These are phyloP conservation scores for Xylaria multiplex DNA, from an alignment of 2,329 filamentous ascomycete species.

Conservation along the genomic window DNA sequence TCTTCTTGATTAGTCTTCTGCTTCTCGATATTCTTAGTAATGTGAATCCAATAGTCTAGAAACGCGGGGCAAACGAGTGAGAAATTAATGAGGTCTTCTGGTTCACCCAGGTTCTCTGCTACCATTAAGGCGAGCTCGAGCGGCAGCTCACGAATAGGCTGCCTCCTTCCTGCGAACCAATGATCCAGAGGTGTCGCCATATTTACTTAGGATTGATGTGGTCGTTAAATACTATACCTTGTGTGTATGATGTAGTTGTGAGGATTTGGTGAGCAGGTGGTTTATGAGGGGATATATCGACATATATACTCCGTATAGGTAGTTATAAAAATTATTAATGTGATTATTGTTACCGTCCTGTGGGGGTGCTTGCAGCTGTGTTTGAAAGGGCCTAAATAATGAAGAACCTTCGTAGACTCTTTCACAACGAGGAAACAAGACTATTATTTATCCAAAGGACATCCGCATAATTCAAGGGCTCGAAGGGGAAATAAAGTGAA, in stretches of 20 bases:
- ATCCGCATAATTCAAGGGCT: no score
- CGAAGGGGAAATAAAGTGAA: no score
- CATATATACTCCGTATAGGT: no score
- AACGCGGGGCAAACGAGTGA: not conserved
- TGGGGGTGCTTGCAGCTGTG: no score
- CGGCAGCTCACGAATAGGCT: not conserved
- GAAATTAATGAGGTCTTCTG: conserved; percentile 8
- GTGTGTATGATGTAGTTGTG: not conserved
- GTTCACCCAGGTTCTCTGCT: not conserved
- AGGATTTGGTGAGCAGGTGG: not conserved
- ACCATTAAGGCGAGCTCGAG: conserved; percentile 5
- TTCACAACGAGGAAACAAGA: no score
- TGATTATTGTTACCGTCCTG: no score
- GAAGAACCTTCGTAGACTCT: no score
- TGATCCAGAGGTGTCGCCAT: not conserved
- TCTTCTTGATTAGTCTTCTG: not conserved
- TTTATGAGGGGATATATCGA: no score
- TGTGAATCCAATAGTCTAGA: conserved; percentile 4
- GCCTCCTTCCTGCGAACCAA: not conserved
- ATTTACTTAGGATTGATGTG: not conserved
- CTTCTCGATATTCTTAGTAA: not conserved
- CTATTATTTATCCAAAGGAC: no score
- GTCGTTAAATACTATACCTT: not conserved
- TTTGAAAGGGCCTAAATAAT: no score
- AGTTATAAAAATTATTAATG: no score